Evolutionary conservation across 1,284 basidiomycete species (phyloP).

Genomic region (Ustilago nuda): DNA sequence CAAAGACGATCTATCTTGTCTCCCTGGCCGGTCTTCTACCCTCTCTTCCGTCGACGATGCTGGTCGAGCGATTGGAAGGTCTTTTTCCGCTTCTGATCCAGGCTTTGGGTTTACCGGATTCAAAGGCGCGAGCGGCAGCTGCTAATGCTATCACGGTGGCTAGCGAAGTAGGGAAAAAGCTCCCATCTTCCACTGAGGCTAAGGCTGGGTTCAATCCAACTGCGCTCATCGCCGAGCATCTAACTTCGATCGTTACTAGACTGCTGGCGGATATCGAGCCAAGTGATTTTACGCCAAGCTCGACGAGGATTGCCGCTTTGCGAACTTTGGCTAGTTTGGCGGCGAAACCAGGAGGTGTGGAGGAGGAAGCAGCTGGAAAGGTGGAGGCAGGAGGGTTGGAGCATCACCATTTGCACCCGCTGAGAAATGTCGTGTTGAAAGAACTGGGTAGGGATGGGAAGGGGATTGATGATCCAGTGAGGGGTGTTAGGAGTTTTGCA

Average conservation of each 20-base stretch:
- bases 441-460: conserved; percentile 73
- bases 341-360: conserved; percentile 82
- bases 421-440: conserved; percentile 74
- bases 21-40: conserved; percentile 86
- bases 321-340: conserved; percentile 80
- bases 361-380: conserved; percentile 72
- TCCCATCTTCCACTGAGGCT: background rate
- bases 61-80: conserved; percentile 70
- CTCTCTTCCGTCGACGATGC: conserved; percentile 78
- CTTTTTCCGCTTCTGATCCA: conserved; percentile 89
- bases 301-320: conserved; percentile 81
- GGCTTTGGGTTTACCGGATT: conserved; percentile 81
- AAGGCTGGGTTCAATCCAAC: conserved; percentile 9
- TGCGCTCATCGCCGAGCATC: conserved; percentile 24
- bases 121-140: conserved; percentile 80
- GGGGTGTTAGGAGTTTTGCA: conserved; percentile 52
- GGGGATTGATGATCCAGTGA: conserved; percentile 61
- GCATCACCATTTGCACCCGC: conserved; percentile 37
- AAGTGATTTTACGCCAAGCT: conserved; percentile 69
- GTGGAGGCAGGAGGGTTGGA: conserved; percentile 13
- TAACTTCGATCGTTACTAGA: conserved; percentile 39
- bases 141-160: conserved; percentile 83
- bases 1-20: conserved; percentile 81
- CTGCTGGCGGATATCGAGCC: conserved; percentile 38
- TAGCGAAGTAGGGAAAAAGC: conserved; percentile 72